Conservation (phyloP, 2,329 filamentous ascomycete species). For the Daldinia eschscholtzii region DNA sequence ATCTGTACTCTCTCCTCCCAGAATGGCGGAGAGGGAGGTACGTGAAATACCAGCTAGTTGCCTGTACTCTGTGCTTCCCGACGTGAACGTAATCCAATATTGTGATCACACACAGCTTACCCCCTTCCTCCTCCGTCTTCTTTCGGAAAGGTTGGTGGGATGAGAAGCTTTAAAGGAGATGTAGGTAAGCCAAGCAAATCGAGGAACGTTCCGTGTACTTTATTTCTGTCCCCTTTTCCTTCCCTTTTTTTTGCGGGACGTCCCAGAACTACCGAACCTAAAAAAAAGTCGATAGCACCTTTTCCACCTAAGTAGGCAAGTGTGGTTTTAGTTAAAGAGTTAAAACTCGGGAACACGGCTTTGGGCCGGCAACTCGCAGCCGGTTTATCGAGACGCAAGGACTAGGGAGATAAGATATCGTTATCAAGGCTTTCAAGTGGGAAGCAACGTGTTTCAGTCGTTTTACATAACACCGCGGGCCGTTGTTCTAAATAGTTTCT, state of each 20-base stretch:
- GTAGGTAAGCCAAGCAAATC: background rate
- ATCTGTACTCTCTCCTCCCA: slow-evolving; percentile 19
- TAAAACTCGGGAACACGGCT: slow-evolving; percentile 4
- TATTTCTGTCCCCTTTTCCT: slow-evolving; percentile 9
- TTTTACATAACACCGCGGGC: background rate
- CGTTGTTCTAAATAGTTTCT: background rate
- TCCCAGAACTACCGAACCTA: slow-evolving; percentile 14
- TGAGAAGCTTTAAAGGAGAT: slow-evolving; percentile 10
- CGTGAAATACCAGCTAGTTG: background rate
- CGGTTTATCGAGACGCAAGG: slow-evolving; percentile 1
- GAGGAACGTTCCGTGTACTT: background rate
- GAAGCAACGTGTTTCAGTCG: background rate
- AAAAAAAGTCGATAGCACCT: background rate
- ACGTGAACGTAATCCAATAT: slow-evolving; percentile 13
- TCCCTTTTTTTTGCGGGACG: slow-evolving; percentile 3
- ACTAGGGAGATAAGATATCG: slow-evolving; percentile 7
- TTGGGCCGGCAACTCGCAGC: background rate
- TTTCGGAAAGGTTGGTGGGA: slow-evolving; percentile 20
- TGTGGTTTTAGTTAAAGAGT: slow-evolving; percentile 7
- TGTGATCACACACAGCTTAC: background rate
- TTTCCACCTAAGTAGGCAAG: background rate
- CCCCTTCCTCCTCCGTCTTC: slow-evolving; percentile 33
- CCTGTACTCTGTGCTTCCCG: background rate
- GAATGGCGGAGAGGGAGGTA: slow-evolving; percentile 6
- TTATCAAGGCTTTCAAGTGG: background rate